Evolutionary conservation across 495 filamentous ascomycete genomes (phyloP).

Genomic region (Corynascus novoguineensis): DNA sequence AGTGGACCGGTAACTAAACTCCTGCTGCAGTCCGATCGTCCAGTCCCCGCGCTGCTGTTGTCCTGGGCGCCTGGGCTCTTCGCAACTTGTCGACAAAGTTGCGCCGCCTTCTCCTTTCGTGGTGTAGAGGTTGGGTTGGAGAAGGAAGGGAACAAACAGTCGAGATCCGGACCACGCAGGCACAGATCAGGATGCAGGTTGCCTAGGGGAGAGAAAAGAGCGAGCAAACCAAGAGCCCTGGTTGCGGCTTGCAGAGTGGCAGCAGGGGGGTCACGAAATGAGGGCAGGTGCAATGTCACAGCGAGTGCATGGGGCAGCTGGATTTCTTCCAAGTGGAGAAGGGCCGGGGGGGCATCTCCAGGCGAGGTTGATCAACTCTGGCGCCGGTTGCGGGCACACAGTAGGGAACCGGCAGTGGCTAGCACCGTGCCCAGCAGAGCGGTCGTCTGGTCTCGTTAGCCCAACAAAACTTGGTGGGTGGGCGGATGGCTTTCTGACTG

Average conservation of each 20-base stretch:
- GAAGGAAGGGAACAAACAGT: background rate
- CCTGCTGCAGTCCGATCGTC: slow-evolving; percentile 14
- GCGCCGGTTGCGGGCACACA: slow-evolving; percentile 7
- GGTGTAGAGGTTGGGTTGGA: background rate
- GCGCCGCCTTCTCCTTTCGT: background rate
- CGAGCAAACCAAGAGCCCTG: slow-evolving; percentile 2
- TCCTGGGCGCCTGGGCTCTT: background rate
- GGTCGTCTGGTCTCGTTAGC: slow-evolving; percentile 1
- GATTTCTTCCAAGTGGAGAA: slow-evolving; percentile 25
- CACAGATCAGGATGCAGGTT: background rate
- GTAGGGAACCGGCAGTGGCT: background rate
- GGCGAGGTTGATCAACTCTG: slow-evolving; percentile 9
- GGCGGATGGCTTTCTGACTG: background rate
- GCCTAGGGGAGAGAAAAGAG: background rate
- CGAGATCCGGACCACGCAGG: background rate
- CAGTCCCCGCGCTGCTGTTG: background rate
- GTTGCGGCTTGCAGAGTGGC: slow-evolving; percentile 2
- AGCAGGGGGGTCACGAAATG: slow-evolving; percentile 27
- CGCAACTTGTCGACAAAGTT: background rate
- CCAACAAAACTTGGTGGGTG: slow-evolving; percentile 5
- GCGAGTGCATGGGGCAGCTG: slow-evolving; percentile 21
- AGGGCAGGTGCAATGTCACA: slow-evolving; percentile 24
- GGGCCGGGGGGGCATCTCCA: background rate
- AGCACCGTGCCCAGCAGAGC: slow-evolving; percentile 18
- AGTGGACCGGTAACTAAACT: slow-evolving; percentile 7